Conservation (phyloP, 2,329 filamentous ascomycete species). For the Ampelomyces quisqualis region DNA sequence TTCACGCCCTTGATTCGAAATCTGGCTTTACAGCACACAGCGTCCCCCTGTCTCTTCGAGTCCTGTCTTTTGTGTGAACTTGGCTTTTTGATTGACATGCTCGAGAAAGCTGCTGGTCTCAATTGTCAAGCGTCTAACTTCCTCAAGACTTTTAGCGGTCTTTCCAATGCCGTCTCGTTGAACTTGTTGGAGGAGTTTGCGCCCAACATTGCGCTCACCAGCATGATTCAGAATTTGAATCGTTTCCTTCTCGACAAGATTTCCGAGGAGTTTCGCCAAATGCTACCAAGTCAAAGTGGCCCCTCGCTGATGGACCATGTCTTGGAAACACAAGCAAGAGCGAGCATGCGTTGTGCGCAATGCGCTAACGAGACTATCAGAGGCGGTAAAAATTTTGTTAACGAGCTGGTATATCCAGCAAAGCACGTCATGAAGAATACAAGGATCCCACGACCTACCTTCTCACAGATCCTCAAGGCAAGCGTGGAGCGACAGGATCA, state of each 20-base stretch:
- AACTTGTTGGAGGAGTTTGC: constrained; percentile 83
- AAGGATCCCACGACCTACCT: constrained; percentile 60
- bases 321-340: constrained; percentile 69
- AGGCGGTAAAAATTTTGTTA: constrained; percentile 75
- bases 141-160: constrained; percentile 81
- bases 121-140: constrained; percentile 97
- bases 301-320: constrained; percentile 67
- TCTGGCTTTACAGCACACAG: constrained; percentile 82
- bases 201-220: constrained; percentile 69
- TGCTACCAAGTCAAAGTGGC: constrained; percentile 59
- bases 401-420: constrained; percentile 79
- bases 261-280: constrained; percentile 70
- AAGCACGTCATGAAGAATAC: constrained; percentile 57
- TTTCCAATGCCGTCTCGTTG: constrained; percentile 72
- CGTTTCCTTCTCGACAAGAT: constrained; percentile 84
- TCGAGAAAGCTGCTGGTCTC: constrained; percentile 89
- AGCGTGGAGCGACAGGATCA: constrained; percentile 89
- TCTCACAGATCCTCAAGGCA: constrained; percentile 88
- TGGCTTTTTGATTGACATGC: constrained; percentile 95
- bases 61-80: constrained; percentile 89
- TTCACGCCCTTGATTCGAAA: constrained; percentile 90
- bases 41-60: constrained; percentile 78
- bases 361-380: constrained; percentile 85
- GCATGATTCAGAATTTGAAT: constrained; percentile 82
- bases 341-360: constrained; percentile 77